These are phyloP conservation scores for Sphaerosporella brunnea DNA, from an alignment of 495 filamentous ascomycete genomes.

Conservation along the genomic window DNA sequence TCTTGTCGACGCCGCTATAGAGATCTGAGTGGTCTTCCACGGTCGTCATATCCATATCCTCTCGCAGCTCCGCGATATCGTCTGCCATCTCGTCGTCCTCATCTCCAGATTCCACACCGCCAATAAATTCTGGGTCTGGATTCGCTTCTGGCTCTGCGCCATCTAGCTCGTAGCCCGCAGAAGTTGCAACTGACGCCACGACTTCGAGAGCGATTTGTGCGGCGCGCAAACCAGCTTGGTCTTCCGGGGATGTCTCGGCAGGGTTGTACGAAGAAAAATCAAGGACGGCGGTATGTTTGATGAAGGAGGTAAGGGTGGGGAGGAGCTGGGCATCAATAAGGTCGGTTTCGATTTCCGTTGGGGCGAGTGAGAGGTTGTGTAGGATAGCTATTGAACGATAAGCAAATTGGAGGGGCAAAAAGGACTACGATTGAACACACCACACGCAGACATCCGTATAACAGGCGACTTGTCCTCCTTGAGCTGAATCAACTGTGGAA, in stretches of 20 bases:
- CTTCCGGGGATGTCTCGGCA: not conserved
- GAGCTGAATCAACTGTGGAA: conserved; percentile 15
- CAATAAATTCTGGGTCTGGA: conserved; percentile 16
- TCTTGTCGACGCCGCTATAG: conserved; percentile 29
- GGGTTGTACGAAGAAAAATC: conserved; percentile 6
- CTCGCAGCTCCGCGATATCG: conserved; percentile 23
- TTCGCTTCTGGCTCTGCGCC: conserved; percentile 21
- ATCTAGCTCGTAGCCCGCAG: conserved; percentile 28
- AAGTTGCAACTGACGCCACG: conserved; percentile 41
- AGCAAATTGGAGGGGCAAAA: not conserved
- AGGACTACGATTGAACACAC: not conserved
- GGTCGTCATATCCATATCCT: conserved; percentile 41
- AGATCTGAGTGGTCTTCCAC: conserved; percentile 29
- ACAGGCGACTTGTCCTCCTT: conserved; percentile 7
- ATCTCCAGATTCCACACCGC: conserved; percentile 25
- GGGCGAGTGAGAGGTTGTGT: conserved; percentile 24
- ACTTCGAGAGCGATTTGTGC: conserved; percentile 37
- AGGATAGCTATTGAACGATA: conserved; percentile 6
- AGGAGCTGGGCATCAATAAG: conserved; percentile 22
- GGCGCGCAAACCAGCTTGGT: conserved; percentile 21
- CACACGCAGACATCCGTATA: not conserved
- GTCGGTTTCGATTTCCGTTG: conserved; percentile 5
- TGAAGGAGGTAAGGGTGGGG: conserved; percentile 13
- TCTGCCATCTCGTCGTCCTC: conserved; percentile 24
- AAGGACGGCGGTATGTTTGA: conserved; percentile 5